Evolutionary conservation across 176 grass and related monocot genomes (phyloP).

Genomic region (Otatea glauca): DNA sequence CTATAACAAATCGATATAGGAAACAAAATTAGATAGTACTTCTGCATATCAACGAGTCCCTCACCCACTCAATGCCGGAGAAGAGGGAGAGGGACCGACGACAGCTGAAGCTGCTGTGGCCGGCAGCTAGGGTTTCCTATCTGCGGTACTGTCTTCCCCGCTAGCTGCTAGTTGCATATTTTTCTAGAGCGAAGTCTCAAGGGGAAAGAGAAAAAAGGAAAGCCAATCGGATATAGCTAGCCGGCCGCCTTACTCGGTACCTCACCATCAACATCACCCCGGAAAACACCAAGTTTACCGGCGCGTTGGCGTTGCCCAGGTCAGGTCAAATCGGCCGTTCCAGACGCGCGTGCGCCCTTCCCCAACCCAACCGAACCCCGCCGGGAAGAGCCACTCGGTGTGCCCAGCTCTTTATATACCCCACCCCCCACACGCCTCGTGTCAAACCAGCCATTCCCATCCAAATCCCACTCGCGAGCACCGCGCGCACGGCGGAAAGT

Average conservation of each 20-base stretch:
- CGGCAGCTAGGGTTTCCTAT: too few species aligned
- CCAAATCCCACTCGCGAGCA: neutral
- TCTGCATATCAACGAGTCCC: too few species aligned
- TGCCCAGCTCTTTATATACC: constrained; percentile 1
- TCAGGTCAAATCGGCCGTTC: constrained; percentile 39
- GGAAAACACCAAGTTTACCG: neutral
- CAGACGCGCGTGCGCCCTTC: neutral
- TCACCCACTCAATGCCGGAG: too few species aligned
- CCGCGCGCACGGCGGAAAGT: neutral
- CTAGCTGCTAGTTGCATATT: too few species aligned
- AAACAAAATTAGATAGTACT: too few species aligned
- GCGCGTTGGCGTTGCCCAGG: neutral
- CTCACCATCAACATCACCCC: neutral
- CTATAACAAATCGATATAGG: too few species aligned
- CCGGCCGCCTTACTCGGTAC: neutral
- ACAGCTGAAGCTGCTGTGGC: too few species aligned
- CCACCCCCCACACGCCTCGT: neutral
- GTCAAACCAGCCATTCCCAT: constrained; percentile 35
- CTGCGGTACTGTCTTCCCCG: too few species aligned
- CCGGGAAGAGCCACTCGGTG: neutral
- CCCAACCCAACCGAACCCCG: constrained; percentile 11
- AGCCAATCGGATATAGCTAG: neutral
- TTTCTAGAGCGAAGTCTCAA: neutral
- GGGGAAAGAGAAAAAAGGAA: rapidly evolving
- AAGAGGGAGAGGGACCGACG: too few species aligned